Conservation (phyloP, 805 yeast genomes). For the Starmerella scarabaei region DNA sequence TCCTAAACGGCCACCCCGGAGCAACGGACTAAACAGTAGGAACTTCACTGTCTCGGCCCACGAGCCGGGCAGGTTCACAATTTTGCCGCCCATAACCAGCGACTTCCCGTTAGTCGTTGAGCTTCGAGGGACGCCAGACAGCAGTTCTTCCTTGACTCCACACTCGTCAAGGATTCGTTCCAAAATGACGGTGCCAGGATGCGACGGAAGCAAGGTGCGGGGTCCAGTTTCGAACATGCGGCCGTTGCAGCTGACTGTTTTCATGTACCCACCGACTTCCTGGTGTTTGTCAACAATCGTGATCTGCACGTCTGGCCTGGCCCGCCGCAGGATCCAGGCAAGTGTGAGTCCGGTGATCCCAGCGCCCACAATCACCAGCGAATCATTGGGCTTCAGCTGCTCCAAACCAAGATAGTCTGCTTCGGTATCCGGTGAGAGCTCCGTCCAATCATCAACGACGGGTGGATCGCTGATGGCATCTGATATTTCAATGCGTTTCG, state of each 20-base stretch:
- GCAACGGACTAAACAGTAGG: slow-evolving; percentile 25
- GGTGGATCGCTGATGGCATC: background rate
- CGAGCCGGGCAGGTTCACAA: slow-evolving; percentile 26
- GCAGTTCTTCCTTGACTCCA: slow-evolving; percentile 33
- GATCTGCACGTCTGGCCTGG: slow-evolving; percentile 67
- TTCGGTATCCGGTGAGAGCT: slow-evolving; percentile 23
- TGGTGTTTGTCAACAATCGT: slow-evolving; percentile 44
- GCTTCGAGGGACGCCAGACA: slow-evolving; percentile 44
- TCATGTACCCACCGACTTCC: slow-evolving; percentile 71
- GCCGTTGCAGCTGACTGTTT: slow-evolving; percentile 1
- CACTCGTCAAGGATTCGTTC: slow-evolving; percentile 29
- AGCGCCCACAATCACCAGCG: slow-evolving; percentile 67
- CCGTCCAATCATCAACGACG: slow-evolving; percentile 19
- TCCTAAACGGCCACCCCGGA: slow-evolving; percentile 44
- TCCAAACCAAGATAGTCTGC: slow-evolving; percentile 22
- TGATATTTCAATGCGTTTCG: background rate
- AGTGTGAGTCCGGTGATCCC: slow-evolving; percentile 74
- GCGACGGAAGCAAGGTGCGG: slow-evolving; percentile 71
- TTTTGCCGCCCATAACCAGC: slow-evolving; percentile 32
- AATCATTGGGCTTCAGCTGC: slow-evolving; percentile 24
- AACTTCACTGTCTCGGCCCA: slow-evolving; percentile 16
- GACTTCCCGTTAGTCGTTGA: slow-evolving; percentile 64
- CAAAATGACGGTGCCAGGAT: slow-evolving; percentile 44
- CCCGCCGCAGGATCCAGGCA: slow-evolving; percentile 35
- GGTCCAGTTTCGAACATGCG: slow-evolving; percentile 69